Conservation (phyloP, 179 eudicot genomes). For the Beta lomatogona region DNA sequence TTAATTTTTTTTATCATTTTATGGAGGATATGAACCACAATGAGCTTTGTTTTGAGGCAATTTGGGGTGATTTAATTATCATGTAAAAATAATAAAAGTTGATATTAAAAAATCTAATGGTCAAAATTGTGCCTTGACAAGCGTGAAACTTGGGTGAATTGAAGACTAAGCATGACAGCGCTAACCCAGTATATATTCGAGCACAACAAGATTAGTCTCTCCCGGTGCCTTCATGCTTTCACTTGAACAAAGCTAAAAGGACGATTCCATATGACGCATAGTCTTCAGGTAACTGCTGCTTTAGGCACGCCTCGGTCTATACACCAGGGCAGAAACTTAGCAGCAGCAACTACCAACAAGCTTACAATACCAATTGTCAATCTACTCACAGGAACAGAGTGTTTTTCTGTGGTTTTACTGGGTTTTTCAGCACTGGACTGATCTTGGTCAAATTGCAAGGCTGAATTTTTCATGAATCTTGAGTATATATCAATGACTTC, state of each 20-base stretch:
- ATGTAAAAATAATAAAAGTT: no score
- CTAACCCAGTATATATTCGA: no score
- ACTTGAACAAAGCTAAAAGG: neutral
- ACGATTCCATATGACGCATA: neutral
- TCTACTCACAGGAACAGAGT: conserved; percentile 31
- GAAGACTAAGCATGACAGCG: no score
- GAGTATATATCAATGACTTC: conserved; percentile 63
- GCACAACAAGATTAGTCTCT: no score
- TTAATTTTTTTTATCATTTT: no score
- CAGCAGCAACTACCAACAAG: conserved; percentile 38
- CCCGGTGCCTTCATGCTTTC: neutral
- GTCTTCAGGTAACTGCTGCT: conserved; percentile 30
- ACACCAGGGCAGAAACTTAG: conserved; percentile 34
- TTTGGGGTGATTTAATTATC: no score
- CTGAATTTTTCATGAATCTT: conserved; percentile 49
- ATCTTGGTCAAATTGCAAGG: conserved; percentile 27
- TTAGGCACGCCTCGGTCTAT: conserved; percentile 10
- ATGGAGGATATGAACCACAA: no score
- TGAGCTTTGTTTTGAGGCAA: no score
- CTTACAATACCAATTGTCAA: conserved; percentile 41
- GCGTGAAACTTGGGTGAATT: no score
- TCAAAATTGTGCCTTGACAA: no score
- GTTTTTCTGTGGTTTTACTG: conserved; percentile 17
- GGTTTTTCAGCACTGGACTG: conserved; percentile 28
- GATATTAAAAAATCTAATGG: no score